Base-by-base conservation (phyloP, 1,284 basidiomycete species). In the Cryptococcus neoformans region DNA sequence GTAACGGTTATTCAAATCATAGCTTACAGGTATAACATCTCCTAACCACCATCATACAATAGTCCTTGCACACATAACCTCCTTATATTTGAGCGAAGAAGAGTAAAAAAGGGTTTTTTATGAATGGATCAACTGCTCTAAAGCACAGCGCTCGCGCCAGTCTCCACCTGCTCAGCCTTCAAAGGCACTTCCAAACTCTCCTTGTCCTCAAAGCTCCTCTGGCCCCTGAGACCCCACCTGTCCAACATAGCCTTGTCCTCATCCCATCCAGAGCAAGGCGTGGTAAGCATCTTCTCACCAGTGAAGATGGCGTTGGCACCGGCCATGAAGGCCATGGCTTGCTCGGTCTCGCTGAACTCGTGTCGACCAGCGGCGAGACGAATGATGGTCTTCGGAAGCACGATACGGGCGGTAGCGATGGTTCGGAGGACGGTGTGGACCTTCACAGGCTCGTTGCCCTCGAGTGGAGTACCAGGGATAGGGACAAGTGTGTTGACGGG, bases 281-380 rank as follows among this genome's bases (percentile, higher is more conserved):
- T 98, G 6, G 95, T 99, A 62, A 99, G 78, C 95, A 98, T 98
- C 69, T 88, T 83, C 73, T 98, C 92, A 44, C 95, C 95, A 16
- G 95, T 99, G 75, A 99, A 99, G 63, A 98, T 89, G 42, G 95
- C 95, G 72, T 99, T 99, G 49, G 95, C 95, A 49, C 95, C 95
- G 5, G 95, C 93, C 87, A 98, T 89, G 80, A 98, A 99, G 70
- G 91, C 73, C 90, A 99, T 94, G 11, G 88, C 92, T 72, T 98
- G 95, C 77, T 98, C 90, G 6, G 89, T 83, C 80, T 99, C 95
- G 62, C 83, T 83, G 70, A 97, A 86, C 3, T 87, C 89, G 74
- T 93, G 92, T 68, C 95, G 83, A 50, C 95, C 95, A 14, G 95
- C 95, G 2, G 95, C 93, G 34, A 99, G 85, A 58, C 95, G 86